A percentile compares a stretch with the other conserved stretches of the same genome.
phyloP scores from a whole-genome alignment of 169 alveolate genomes.

The Eimeria maxima region DNA sequence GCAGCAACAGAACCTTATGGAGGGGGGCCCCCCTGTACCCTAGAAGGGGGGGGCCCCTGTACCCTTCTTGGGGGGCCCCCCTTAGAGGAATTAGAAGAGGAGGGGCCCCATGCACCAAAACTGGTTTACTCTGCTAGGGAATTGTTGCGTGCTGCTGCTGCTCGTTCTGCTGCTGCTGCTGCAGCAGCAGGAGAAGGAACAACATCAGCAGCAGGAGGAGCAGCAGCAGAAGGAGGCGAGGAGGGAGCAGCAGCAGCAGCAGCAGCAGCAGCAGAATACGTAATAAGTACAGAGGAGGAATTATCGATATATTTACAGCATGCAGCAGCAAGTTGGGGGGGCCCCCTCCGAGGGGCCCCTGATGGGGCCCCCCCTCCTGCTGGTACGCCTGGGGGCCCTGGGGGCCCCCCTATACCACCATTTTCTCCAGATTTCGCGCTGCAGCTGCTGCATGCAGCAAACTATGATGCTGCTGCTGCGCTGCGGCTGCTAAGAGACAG shows the following conservation, averaged over 20 bases:
- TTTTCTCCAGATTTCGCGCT: conserved; percentile 93
- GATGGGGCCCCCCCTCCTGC: too few species aligned
- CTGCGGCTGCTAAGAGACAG: conserved; percentile 89
- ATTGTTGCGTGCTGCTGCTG: conserved; percentile 86
- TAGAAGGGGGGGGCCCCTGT: neutral
- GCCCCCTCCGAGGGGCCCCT: too few species aligned
- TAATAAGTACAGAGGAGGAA: too few species aligned
- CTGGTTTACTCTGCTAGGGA: conserved; percentile 90
- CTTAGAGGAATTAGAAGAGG: conserved; percentile 83
- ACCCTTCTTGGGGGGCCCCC: conserved; percentile 33
- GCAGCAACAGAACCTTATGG: too few species aligned
- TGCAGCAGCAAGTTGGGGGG: conserved; percentile 88
- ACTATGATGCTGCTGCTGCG: conserved; percentile 91
- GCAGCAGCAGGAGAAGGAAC: too few species aligned
- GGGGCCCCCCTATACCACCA: conserved; percentile 89
- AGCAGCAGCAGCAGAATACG: conserved; percentile 85
- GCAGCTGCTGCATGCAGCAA: conserved; percentile 91
- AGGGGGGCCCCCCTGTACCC: too few species aligned
- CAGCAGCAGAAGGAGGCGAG: neutral
- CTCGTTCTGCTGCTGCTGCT: neutral
- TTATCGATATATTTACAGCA: conserved; percentile 88
- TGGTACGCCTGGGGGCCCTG: too few species aligned
- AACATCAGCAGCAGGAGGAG: neutral
- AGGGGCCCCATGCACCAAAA: conserved; percentile 84
- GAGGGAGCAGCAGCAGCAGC: neutral